Base-by-base conservation (phyloP, 495 filamentous ascomycete genomes). In the Tuber indicum region DNA sequence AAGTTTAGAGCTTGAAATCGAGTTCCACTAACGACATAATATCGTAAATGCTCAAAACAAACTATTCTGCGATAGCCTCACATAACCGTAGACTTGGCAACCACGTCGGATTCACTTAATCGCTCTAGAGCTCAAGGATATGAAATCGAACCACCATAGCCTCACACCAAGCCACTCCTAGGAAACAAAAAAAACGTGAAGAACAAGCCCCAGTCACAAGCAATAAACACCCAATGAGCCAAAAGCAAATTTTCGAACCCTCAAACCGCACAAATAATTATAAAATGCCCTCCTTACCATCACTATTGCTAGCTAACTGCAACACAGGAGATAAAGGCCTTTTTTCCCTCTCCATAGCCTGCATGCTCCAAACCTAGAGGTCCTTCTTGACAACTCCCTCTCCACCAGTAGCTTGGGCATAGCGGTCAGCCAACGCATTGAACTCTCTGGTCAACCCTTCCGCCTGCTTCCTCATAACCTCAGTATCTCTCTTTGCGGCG, bases 401-500 rank as follows among this genome's bases (percentile, higher is more conserved):
- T 66, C 58, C 58, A 26, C 58, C 14, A 36, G 3, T 36, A 19
- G 16, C 26, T 1, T 66, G 26, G 75, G 89, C 86, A 80, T 94
- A 90, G 86, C 93, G 89, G 83, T 99, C 93, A 75, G 93, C 90
- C 74, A 99, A 87, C 71, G 89, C 88, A 83, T 92, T 88, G 85
- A 98, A 99, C 87, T 97, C 94, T 75, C 88, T 86, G 78, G 86
- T 88, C 44, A 97, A 85, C 1, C 92, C 92, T 77, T 91, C 90
- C 72, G 89, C 87, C 87, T 97, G 93, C 88, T 94, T 93, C 88
- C 93, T 94, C 81, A 98, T 87, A 74, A 89, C 91, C 84, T 92
- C 90, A 78, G 94, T 88, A 78, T 97, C 92, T 73, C 88, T 87
- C 79, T 94, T 90, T 84, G 92, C 92, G 81, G 88, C 86, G 72